Evolutionary conservation across 345 rosid genomes (phyloP), one percentile per base, ranked within the genome.

Genomic region (Physaria fendleri): DNA sequence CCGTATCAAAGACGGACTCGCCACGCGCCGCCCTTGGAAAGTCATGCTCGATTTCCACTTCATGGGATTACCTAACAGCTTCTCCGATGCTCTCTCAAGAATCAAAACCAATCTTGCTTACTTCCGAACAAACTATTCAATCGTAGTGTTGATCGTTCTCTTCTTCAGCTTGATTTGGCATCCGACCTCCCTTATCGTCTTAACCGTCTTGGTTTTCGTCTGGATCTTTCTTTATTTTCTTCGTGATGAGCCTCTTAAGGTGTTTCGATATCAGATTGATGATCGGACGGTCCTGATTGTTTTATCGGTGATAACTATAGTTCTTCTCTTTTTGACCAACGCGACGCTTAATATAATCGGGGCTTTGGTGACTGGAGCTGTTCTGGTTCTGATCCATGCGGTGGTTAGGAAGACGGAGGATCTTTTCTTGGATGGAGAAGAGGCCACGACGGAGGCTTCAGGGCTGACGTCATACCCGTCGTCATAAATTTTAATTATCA

Each of bases 191-290:
- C 77, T 91, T 13, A 81, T 87, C 15, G 94, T 91, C 34, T 79
- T 91, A 58, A 16, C 79, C 34, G 72, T 61, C n/a, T 77, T 85
- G 86, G 70, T 71, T 69, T 74, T 68, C 0, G 80, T 78, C 0
- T 87, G 96, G 96, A 22, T 87, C 14, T 83, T 83, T 64, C 74
- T 87, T 24, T 87, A 91, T 53, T 91, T 91, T 78, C 51, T 83
- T 10, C 81, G 89, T 0, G 96, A 85, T 21, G 88, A 87, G 73
- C 92, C 95, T 8, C 39, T 88, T 48, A 77, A 59, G 49, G 34
- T 88, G 25, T 59, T 84, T 23, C 51, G 80, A 30, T 80, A 64
- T 8, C 55, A 68, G 75, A 71, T 88, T 29, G 81, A 77, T 47
- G 96, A 88, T 46, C 71, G 75, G 10, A 57, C 71, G 43, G 82